phyloP scores from a whole-genome alignment of 768 basidiomycete species.

The Rhodotorula sphaerocarpa region DNA sequence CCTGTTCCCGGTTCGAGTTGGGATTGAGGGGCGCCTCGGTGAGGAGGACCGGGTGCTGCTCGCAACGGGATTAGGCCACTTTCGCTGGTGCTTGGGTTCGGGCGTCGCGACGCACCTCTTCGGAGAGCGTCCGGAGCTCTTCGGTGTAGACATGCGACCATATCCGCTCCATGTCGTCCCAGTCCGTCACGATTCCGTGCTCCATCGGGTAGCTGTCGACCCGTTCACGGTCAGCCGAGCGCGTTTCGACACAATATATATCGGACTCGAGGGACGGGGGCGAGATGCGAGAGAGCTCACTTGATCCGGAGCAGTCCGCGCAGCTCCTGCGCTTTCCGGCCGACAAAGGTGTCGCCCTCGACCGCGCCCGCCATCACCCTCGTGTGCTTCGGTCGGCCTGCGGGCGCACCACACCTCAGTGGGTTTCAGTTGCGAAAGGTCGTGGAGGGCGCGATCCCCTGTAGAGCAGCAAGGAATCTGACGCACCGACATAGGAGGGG shows the following conservation, averaged over 20 bases:
- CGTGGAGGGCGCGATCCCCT: too few relatives aligned
- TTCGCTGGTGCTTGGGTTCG: too few relatives aligned
- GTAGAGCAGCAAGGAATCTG: too few relatives aligned
- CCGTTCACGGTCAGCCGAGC: too few relatives aligned
- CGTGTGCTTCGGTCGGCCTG: constrained; percentile 93
- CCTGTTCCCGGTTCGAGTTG: constrained; percentile 86
- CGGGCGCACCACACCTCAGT: too few relatives aligned
- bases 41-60: constrained; percentile 83
- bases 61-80: constrained; percentile 41
- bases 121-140: background rate
- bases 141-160: constrained; percentile 53
- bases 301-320: constrained; percentile 84
- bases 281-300: too few relatives aligned
- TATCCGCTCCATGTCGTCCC: constrained; percentile 99
- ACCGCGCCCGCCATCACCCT: constrained; percentile 96
- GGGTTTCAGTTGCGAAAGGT: too few relatives aligned
- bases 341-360: constrained; percentile 94
- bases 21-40: constrained; percentile 93
- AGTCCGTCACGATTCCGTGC: constrained; percentile 93
- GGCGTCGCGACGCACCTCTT: too few relatives aligned
- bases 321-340: constrained; percentile 87
- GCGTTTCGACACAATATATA: constrained; percentile 42
- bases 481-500: constrained; percentile 57
- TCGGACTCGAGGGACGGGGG: too few relatives aligned
- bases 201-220: constrained; percentile 92